A percentile compares a stretch with the other conserved stretches of the same genome.
These are phyloP conservation scores for Trichoderma atrobrunneum DNA, from an alignment of 2,329 filamentous ascomycete species.

Conservation along the genomic window DNA sequence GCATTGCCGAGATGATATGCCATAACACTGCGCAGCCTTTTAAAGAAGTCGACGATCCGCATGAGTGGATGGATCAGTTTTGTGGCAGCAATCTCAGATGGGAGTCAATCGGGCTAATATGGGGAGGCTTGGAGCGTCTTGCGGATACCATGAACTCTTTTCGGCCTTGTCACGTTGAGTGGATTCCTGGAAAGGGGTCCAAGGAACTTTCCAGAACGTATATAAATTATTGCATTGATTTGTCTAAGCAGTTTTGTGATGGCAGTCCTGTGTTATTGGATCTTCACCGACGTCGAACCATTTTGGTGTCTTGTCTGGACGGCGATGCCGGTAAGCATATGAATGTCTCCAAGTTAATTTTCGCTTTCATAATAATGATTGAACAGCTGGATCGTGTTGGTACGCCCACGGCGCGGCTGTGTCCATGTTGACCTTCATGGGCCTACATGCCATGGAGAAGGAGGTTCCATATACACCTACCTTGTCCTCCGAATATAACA, in stretches of 20 bases:
- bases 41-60: constrained; percentile 34
- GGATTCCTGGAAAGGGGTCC: not conserved
- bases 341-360: not conserved
- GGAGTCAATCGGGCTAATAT: constrained; percentile 41
- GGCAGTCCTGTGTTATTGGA: constrained; percentile 39
- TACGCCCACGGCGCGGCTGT: constrained; percentile 37
- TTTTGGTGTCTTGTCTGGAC: constrained; percentile 37
- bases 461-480: constrained; percentile 32
- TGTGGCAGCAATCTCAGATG: constrained; percentile 40
- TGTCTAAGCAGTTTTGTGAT: constrained; percentile 24
- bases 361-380: not conserved
- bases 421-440: constrained; percentile 36
- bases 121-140: constrained; percentile 11
- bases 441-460: constrained; percentile 31
- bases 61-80: constrained; percentile 41
- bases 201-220: constrained; percentile 8
- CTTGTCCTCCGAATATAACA: constrained; percentile 34
- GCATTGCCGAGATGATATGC: constrained; percentile 37
- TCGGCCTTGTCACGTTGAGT: not conserved
- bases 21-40: constrained; percentile 38
- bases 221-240: constrained; percentile 17
- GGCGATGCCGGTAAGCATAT: constrained; percentile 38
- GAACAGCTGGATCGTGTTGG: constrained; percentile 31
- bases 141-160: not conserved
- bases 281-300: constrained; percentile 33